Conservation (phyloP, 176 grass and related monocot genomes). For the Ensete ventricosum region DNA sequence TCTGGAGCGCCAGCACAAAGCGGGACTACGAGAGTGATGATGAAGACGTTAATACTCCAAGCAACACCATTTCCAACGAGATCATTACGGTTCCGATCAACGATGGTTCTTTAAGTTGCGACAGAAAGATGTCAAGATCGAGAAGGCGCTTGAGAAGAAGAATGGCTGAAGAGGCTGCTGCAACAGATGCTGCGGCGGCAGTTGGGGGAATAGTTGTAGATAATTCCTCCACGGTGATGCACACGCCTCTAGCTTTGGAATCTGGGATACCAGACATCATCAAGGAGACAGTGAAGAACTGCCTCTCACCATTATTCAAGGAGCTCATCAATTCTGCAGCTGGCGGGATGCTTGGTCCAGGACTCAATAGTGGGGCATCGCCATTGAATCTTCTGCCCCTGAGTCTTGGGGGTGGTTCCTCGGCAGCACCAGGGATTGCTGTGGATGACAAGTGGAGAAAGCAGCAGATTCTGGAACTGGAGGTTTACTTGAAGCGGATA, state of each 20-base stretch:
- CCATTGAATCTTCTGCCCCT: slow-evolving; percentile 5
- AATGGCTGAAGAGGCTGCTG: background rate
- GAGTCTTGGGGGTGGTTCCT: slow-evolving; percentile 22
- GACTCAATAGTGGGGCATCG: background rate
- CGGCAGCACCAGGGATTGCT: slow-evolving; percentile 13
- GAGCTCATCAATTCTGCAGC: slow-evolving; percentile 52
- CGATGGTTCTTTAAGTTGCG: slow-evolving; percentile 2
- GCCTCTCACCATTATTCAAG: slow-evolving; percentile 60
- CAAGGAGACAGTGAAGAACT: slow-evolving; percentile 32
- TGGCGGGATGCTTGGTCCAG: slow-evolving; percentile 15
- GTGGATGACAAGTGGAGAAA: slow-evolving; percentile 72
- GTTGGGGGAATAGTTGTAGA: background rate
- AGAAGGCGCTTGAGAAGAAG: background rate
- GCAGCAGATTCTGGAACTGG: slow-evolving; percentile 76
- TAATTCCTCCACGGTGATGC: background rate
- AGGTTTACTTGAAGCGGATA: slow-evolving; percentile 78
- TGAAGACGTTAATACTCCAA: slow-evolving; percentile 19
- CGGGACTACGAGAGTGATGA: slow-evolving; percentile 29
- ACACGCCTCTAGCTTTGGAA: slow-evolving; percentile 14
- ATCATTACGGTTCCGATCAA: background rate
- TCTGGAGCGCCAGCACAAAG: slow-evolving; percentile 58
- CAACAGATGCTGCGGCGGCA: background rate
- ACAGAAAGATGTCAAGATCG: background rate
- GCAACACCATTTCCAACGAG: slow-evolving; percentile 26
- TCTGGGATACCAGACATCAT: background rate